These are phyloP conservation scores for Coemansia sp. DNA, from an alignment of 192 early-diverging fungal species.

Conservation along the genomic window DNA sequence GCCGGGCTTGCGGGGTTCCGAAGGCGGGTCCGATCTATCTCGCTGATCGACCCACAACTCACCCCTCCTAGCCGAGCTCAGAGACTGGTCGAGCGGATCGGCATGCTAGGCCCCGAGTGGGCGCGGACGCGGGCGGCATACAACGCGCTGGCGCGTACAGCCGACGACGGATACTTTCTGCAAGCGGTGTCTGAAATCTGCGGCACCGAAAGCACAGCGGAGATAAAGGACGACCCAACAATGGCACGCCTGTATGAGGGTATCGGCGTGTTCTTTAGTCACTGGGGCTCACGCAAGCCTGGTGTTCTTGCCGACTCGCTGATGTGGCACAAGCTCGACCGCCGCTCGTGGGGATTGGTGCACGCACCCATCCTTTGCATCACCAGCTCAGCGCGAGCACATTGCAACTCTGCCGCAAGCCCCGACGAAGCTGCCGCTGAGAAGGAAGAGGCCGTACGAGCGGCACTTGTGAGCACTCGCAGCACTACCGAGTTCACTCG, in stretches of 20 bases:
- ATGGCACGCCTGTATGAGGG: conserved; percentile 50
- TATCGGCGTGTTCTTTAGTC: conserved; percentile 50
- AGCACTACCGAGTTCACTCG: conserved; percentile 37
- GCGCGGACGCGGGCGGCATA: conserved; percentile 49
- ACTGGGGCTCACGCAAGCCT: conserved; percentile 39
- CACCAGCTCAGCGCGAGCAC: conserved; percentile 14
- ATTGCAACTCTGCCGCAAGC: not conserved
- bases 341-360: conserved; percentile 36
- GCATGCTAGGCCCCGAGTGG: conserved; percentile 47
- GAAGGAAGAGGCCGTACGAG: conserved; percentile 30
- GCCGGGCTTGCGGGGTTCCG: conserved; percentile 45
- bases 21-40: conserved; percentile 38
- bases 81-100: conserved; percentile 17
- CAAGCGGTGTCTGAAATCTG: conserved; percentile 39
- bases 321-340: conserved; percentile 38
- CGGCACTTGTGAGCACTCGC: conserved; percentile 32
- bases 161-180: conserved; percentile 37
- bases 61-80: conserved; percentile 16
- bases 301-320: conserved; percentile 35
- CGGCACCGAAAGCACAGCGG: conserved; percentile 30
- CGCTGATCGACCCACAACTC: conserved; percentile 39
- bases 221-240: conserved; percentile 43
- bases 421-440: conserved; percentile 10
- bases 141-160: conserved; percentile 44
- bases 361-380: conserved; percentile 39